Base-by-base conservation (phyloP, 768 basidiomycete species). In the Podaxis sp. region DNA sequence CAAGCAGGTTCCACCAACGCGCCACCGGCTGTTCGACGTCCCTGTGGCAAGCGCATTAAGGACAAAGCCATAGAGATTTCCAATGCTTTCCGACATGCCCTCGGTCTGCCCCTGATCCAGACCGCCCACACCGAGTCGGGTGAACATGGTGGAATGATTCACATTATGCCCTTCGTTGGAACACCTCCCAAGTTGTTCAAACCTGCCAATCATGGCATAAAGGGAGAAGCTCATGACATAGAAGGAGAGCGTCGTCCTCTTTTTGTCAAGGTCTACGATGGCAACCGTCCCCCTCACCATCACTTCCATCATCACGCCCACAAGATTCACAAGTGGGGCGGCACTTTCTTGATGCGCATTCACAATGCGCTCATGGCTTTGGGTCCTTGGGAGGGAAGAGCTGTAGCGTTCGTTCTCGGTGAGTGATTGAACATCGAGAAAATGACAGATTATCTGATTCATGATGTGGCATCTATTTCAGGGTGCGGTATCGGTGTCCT, bases 401-500 rank as follows among this genome's bases (percentile, higher is more conserved):
- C 86, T 9, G 87, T 94, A 15, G 87, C 93, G 3, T 94, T 94
- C 64, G 91, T 94, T 61, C 81, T 94, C 17, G 92, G 91, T 79
- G 57, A 56, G 73, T 68, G 38, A 22, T 59, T 19, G 47, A 41
- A 38, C 52, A 29, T 22, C 19, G 49, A 29, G 57, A n/a, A 8
- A 43, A 54, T 50, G 47, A 51, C 9, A 4, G 19, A 33, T 55
- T 52, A 36, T 62, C 29, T 68, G 46, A 50, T 54, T 52, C 53
- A 17, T 43, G 47, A 50, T 46, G 24, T 22, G 13, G 43, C 9
- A 43, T 33, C 11, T 53, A 4, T 62, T 59, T 36, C 65, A 91
- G 90, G 91, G n/a, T 92, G 90, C 68, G 91, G 91, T 55, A 83
- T 93, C 57, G 92, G 92, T 59, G 91, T 93, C 49, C 81, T 94